Conservation (phyloP, 2,329 filamentous ascomycete genomes). For the Cordyceps javanica region DNA sequence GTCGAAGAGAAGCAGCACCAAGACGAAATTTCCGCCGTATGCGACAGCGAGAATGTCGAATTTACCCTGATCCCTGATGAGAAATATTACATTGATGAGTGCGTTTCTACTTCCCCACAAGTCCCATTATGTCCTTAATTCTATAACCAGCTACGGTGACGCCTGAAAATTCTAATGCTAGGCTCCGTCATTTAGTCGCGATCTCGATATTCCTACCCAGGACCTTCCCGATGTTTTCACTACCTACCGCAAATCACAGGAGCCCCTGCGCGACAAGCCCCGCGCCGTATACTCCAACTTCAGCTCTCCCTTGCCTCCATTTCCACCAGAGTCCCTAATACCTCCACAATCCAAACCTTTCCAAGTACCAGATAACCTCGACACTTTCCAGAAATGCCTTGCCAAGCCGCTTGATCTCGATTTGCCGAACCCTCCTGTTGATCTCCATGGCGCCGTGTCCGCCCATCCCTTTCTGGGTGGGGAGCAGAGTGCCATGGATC, state of each 20-base stretch:
- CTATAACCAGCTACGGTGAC: background rate
- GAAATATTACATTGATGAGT: conserved; percentile 78
- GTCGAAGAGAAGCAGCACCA: conserved; percentile 65
- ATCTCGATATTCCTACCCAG: conserved; percentile 52
- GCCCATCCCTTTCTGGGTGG: conserved; percentile 65
- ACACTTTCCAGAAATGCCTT: conserved; percentile 48
- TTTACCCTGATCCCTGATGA: conserved; percentile 67
- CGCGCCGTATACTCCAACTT: conserved; percentile 51
- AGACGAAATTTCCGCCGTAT: conserved; percentile 43
- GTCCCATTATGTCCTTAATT: too few species aligned
- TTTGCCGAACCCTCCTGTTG: conserved; percentile 44
- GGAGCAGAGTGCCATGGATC: conserved; percentile 51
- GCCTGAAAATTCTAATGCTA: background rate
- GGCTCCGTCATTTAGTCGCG: conserved; percentile 44
- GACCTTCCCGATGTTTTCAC: conserved; percentile 72
- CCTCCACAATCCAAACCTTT: conserved; percentile 59
- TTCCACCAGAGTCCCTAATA: conserved; percentile 44
- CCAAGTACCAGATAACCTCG: conserved; percentile 48
- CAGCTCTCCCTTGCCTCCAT: conserved; percentile 45
- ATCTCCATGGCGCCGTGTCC: conserved; percentile 47
- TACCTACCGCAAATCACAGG: conserved; percentile 64
- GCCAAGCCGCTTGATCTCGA: conserved; percentile 50
- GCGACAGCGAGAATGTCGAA: conserved; percentile 45
- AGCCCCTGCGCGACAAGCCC: conserved; percentile 62
- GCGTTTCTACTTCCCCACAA: conserved; percentile 30